Evolutionary conservation across 2,329 filamentous ascomycete genomes (phyloP).

Genomic region (Aspergillus tubingensis): DNA sequence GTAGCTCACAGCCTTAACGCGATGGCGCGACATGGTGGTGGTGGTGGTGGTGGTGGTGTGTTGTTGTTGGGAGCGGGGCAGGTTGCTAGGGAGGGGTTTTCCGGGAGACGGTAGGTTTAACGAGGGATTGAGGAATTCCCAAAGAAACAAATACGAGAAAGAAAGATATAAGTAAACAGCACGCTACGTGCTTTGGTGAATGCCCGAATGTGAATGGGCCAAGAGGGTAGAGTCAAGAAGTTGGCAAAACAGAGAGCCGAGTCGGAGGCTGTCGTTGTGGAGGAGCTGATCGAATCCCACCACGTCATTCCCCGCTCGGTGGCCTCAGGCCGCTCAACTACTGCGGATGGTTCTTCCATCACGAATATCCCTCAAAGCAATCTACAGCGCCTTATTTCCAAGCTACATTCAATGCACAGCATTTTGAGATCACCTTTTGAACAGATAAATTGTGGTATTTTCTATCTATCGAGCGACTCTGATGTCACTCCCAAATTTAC

Average conservation of each 20-base stretch:
- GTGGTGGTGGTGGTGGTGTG: constrained; percentile 22
- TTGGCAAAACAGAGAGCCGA: constrained; percentile 5
- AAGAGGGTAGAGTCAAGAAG: not conserved
- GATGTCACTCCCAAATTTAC: not conserved
- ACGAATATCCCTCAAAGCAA: not conserved
- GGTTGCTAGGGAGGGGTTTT: constrained; percentile 3
- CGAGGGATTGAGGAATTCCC: not conserved
- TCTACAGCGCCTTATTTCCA: not conserved
- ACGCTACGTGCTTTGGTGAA: not conserved
- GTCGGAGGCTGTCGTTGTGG: not conserved
- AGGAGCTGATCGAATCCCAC: constrained; percentile 14
- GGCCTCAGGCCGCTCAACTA: not conserved
- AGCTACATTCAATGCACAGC: not conserved
- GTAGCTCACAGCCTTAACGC: constrained; percentile 47
- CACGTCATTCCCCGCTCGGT: constrained; percentile 37
- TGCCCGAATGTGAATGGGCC: not conserved
- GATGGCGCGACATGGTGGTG: constrained; percentile 46
- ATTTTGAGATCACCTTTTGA: not conserved
- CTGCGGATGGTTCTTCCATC: no score
- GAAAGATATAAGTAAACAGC: not conserved
- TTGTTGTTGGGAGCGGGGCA: constrained; percentile 9
- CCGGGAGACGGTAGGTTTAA: not conserved
- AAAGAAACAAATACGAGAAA: not conserved
- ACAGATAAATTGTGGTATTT: not conserved
- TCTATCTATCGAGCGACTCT: not conserved